Percentiles rank a stretch among this genome's conserved stretches.
These are phyloP conservation scores for Tulasnella sp. DNA, from an alignment of 768 basidiomycete species.

Conservation along the genomic window DNA sequence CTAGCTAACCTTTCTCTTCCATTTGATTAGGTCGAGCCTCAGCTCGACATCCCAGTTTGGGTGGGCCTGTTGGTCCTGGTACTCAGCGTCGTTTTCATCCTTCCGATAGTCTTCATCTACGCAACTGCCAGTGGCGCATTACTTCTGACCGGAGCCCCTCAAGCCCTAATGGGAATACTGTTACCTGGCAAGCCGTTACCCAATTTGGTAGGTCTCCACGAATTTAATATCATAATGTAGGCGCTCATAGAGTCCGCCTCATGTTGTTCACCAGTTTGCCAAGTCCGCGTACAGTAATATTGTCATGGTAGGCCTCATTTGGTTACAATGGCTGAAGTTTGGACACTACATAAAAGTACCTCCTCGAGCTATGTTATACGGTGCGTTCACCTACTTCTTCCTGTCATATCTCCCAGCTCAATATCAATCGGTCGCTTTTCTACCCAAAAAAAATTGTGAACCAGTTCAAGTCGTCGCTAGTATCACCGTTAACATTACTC, in stretches of 20 bases:
- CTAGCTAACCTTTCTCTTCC: background rate
- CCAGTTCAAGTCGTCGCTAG: background rate
- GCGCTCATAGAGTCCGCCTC: too few species aligned
- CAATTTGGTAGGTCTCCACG: slow-evolving; percentile 17
- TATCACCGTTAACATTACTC: background rate
- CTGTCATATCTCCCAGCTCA: background rate
- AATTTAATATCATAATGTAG: too few species aligned
- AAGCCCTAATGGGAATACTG: background rate
- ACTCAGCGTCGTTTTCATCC: background rate
- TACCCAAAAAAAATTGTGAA: background rate
- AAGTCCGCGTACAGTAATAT: background rate
- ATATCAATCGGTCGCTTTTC: background rate
- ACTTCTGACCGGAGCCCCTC: background rate
- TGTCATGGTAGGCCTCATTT: background rate
- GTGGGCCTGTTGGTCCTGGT: background rate
- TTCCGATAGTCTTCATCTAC: background rate
- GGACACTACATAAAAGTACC: background rate
- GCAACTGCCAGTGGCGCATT: slow-evolving; percentile 5
- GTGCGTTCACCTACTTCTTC: background rate
- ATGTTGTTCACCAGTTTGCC: too few species aligned
- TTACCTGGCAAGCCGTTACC: background rate
- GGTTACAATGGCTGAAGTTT: background rate
- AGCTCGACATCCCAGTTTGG: background rate
- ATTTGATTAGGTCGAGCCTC: background rate
- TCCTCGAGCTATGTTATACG: background rate